phyloP scores from a whole-genome alignment of 2,329 filamentous ascomycete species.

The Stachybotrys chlorohalonatus region DNA sequence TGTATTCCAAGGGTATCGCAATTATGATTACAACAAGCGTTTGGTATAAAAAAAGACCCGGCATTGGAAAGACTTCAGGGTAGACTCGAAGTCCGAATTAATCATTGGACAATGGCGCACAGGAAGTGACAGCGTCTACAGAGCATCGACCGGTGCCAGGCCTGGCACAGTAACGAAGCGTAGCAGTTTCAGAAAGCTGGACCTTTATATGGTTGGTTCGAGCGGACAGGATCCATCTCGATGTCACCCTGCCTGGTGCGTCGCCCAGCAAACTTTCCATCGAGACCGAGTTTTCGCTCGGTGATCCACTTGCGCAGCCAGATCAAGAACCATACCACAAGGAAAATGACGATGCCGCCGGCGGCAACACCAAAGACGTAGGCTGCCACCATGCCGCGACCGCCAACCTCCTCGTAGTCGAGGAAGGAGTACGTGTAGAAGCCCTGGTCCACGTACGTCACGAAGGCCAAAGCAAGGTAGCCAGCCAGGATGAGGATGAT shows the following conservation, averaged over 20 bases:
- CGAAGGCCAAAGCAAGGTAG: slow-evolving; percentile 66
- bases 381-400: slow-evolving; percentile 43
- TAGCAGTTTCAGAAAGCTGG: background rate
- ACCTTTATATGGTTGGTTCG: slow-evolving; percentile 6
- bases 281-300: slow-evolving; percentile 33
- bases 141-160: too few relatives aligned
- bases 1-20: background rate
- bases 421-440: slow-evolving; percentile 76
- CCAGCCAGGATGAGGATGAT: slow-evolving; percentile 60
- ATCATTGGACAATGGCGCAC: too few relatives aligned
- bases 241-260: slow-evolving; percentile 11
- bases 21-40: background rate
- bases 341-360: slow-evolving; percentile 43
- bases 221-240: slow-evolving; percentile 15
- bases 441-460: slow-evolving; percentile 59
- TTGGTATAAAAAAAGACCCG: background rate
- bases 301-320: slow-evolving; percentile 40
- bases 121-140: too few relatives aligned
- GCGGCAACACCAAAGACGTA: slow-evolving; percentile 54
- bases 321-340: slow-evolving; percentile 39
- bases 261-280: slow-evolving; percentile 29
- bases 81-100: background rate
- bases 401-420: slow-evolving; percentile 47
- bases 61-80: background rate
- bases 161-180: background rate